Base-by-base conservation (phyloP, 129 eudicot species). In the Smallanthus sonchifolius region DNA sequence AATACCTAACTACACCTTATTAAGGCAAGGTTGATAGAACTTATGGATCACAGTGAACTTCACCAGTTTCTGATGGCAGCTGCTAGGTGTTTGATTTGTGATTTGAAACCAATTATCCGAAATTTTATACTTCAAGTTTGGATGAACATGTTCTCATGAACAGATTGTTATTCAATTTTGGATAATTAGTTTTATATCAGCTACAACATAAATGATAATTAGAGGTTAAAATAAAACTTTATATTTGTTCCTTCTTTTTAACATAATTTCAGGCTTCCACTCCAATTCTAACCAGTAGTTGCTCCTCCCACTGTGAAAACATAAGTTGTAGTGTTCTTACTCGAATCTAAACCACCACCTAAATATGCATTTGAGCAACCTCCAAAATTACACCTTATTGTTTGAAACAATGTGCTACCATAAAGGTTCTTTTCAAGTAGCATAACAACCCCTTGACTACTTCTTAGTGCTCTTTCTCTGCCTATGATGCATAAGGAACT, bases 21-120 rank as follows among this genome's bases (percentile, higher is more conserved):
- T 42, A 72, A 60, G 63, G 36, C 52, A 10, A 72, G 20, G 54
- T 72, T 72, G 39, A 38, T 32, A 57, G 42, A 59, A 7, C 68
- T 24, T 60, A 24, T 13, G 40, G 40, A 60, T 60, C 66, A 60
- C 42, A 10, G 16, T 60, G 9, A 60, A 11, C 5, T 60, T 32
- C 16, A 34, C 19, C 40, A 60, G 10, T 60, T 32, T 13, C 15
- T 32, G 8, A 14, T 30, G 24, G 36, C 63, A 28, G 36, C 3
- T 56, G 63, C 36, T 3, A 60, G 40, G 40, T 60, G 40, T 60
- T 9, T 60, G n/a, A 14, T 30, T 34, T 60, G 66, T 9, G 3
- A 34, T 60, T 32, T 32, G 4, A n/a, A 63, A 15, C 47, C 28
- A 2, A n/a, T 24, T 15, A 34, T 32, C 40, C 10, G 8, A 30